phyloP scores from a whole-genome alignment of 768 basidiomycete species.

The Heimioporus sp. region DNA sequence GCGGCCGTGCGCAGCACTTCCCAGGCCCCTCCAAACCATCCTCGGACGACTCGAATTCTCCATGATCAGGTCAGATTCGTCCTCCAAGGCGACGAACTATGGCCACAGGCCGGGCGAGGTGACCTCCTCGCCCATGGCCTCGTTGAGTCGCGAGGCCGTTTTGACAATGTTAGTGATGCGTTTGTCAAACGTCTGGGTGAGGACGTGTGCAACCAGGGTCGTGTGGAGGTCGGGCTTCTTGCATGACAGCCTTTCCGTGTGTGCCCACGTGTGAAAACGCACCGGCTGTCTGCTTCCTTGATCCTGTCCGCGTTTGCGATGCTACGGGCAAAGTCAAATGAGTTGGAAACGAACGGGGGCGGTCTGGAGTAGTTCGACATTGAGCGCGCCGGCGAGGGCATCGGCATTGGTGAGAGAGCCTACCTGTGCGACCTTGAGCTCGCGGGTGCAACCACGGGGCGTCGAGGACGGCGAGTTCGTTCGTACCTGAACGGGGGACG shows the following conservation, averaged over 20 bases:
- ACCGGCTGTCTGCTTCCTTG: conserved; percentile 36
- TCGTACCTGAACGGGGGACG: conserved; percentile 22
- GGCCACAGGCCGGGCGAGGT: conserved; percentile 57
- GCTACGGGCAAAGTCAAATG: conserved; percentile 30
- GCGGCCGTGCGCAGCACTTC: conserved; percentile 55
- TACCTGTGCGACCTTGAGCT: conserved; percentile 42
- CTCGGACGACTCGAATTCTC: conserved; percentile 37
- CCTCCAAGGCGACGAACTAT: conserved; percentile 42
- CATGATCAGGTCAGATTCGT: conserved; percentile 44
- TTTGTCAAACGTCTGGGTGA: conserved; percentile 35
- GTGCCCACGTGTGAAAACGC: conserved; percentile 50
- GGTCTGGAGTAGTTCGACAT: conserved; percentile 48
- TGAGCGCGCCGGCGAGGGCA: conserved; percentile 41
- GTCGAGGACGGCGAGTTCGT: conserved; percentile 31
- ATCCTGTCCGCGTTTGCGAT: conserved; percentile 20
- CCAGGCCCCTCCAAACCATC: conserved; percentile 13
- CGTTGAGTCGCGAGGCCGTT: conserved; percentile 33
- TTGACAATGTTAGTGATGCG: conserved; percentile 34
- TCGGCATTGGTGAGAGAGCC: conserved; percentile 46
- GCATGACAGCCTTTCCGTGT: conserved; percentile 34
- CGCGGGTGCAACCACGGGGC: conserved; percentile 35
- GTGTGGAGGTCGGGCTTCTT: conserved; percentile 30
- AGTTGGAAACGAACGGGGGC: conserved; percentile 46
- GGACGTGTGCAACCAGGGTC: conserved; percentile 44
- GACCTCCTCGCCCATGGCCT: conserved; percentile 57